These are phyloP conservation scores for Aspergillus ellipticus DNA, from an alignment of 495 filamentous ascomycete species.

Conservation along the genomic window DNA sequence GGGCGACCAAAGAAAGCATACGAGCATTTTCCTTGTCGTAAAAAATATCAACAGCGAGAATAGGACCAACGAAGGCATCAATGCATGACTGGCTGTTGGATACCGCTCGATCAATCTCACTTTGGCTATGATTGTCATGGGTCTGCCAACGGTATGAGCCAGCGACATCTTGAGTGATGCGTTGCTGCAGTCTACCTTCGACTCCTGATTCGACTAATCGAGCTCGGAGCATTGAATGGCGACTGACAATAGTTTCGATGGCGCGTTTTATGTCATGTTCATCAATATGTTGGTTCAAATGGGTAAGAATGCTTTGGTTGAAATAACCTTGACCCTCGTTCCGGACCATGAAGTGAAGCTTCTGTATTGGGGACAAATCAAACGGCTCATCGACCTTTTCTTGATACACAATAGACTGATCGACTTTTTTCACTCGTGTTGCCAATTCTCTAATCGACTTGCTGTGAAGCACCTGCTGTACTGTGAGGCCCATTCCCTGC, in stretches of 20 bases:
- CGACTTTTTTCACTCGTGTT: conserved; percentile 27
- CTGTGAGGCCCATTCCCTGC: conserved; percentile 51
- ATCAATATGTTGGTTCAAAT: conserved; percentile 48
- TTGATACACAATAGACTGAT: conserved; percentile 28
- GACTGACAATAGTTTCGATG: conserved; percentile 54
- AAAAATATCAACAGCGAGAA: conserved; percentile 47
- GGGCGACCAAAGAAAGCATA: conserved; percentile 60
- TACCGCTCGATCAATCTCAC: conserved; percentile 28
- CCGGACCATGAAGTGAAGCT: conserved; percentile 59
- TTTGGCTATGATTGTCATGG: conserved; percentile 20
- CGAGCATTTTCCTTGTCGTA: conserved; percentile 41
- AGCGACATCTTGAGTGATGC: conserved; percentile 33
- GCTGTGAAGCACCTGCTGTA: conserved; percentile 48
- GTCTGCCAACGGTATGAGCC: conserved; percentile 35
- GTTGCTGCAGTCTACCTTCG: conserved; percentile 30
- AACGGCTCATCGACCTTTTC: conserved; percentile 50
- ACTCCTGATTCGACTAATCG: conserved; percentile 45
- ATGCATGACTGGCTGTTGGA: conserved; percentile 41
- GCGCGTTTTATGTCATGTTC: conserved; percentile 48
- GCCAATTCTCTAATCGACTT: conserved; percentile 45
- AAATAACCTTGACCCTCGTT: conserved; percentile 61
- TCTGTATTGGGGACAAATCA: conserved; percentile 67
- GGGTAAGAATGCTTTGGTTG: conserved; percentile 66
- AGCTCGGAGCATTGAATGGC: conserved; percentile 73
- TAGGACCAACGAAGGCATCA: conserved; percentile 40